Base-by-base conservation (phyloP, 2,329 filamentous ascomycete species). In the Sporothrix schenckii region DNA sequence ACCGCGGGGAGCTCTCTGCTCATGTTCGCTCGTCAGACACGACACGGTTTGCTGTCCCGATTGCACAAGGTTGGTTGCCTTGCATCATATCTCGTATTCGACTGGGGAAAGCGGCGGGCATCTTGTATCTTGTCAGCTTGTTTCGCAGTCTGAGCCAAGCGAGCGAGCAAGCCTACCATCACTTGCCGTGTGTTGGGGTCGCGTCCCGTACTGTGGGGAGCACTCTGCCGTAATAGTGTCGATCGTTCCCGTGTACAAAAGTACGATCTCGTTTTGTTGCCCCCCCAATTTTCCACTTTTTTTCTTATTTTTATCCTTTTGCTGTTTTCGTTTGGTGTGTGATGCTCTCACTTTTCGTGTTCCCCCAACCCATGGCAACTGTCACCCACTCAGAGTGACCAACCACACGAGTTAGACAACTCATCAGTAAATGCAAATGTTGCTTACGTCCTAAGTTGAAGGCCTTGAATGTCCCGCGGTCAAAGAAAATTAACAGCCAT, bases 11-110 rank as follows among this genome's bases (percentile, higher is more conserved):
- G 10, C 2, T 5, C 53, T n/a, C 30, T 60, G 58, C 58, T 63
- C 49, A 47, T 19, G n/a, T 27, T 47, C 58, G 24, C 3, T 34
- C 34, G 27, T 41, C 21, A 39, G 54, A 24, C 27, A n/a, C 39
- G 2, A 11, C 41, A 39, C 14, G 16, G 60, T 65, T 21, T 27
- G 24, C 13, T 30, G 24, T 63, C 27, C 27, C 34, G 34, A 34
- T 1, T 34, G 6, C 34, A 9, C 6, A 1, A 34, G 9, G 19
- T 49, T 49, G 14, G 56, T 9, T 34, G 56, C 34, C 34, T 44
- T 61, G 41, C 60, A 63, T 65, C 61, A 50, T 50, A 65, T 34
- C 61, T 65, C 61, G 61, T 65, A 65, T 50, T 50, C 24, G 61
- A 63, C 41, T 34, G 58, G 58, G n/a, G 39, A 14, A 14, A 19